A percentile compares a stretch with the other conserved stretches of the same genome.
phyloP scores from a whole-genome alignment of 2,329 filamentous ascomycete species.

The Chaetomium sp. region DNA sequence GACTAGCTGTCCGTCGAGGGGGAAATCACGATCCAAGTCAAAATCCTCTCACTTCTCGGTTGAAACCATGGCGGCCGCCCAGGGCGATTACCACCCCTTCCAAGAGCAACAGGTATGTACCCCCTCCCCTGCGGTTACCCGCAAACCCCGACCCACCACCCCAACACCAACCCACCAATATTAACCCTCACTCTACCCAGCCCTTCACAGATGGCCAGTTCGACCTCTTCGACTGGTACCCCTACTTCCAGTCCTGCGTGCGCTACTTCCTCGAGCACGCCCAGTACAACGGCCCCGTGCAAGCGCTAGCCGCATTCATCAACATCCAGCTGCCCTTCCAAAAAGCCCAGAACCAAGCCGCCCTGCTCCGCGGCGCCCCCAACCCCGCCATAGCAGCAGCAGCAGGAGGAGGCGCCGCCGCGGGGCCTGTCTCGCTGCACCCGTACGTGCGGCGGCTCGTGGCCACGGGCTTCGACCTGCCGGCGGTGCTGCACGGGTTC shows the following conservation, averaged over 20 bases:
- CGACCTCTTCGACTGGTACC: conserved; percentile 91
- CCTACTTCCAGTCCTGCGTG: conserved; percentile 85
- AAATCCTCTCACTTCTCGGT: background rate
- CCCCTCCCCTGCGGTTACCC: background rate
- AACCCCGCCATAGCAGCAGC: background rate
- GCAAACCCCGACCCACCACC: background rate
- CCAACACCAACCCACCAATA: conserved; percentile 11
- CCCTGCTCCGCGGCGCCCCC: conserved; percentile 43
- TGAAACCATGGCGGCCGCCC: conserved; percentile 38
- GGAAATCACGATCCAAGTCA: background rate
- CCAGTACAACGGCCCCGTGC: conserved; percentile 79
- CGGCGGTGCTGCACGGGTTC: conserved; percentile 87
- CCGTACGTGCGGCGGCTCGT: conserved; percentile 90
- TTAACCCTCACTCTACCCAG: conserved; percentile 37
- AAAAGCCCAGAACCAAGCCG: conserved; percentile 51
- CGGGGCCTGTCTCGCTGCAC: conserved; percentile 64
- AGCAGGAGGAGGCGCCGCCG: background rate
- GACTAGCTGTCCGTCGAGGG: background rate
- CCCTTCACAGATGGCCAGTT: conserved; percentile 57
- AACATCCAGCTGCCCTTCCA: conserved; percentile 93
- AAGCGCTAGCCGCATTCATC: conserved; percentile 85
- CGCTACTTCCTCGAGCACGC: conserved; percentile 90
- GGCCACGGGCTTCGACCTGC: conserved; percentile 86
- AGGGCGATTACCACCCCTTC: conserved; percentile 34
- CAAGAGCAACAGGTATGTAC: conserved; percentile 44